Base-by-base conservation (phyloP, 1,284 basidiomycete genomes). In the Boletellus deceptivus region DNA sequence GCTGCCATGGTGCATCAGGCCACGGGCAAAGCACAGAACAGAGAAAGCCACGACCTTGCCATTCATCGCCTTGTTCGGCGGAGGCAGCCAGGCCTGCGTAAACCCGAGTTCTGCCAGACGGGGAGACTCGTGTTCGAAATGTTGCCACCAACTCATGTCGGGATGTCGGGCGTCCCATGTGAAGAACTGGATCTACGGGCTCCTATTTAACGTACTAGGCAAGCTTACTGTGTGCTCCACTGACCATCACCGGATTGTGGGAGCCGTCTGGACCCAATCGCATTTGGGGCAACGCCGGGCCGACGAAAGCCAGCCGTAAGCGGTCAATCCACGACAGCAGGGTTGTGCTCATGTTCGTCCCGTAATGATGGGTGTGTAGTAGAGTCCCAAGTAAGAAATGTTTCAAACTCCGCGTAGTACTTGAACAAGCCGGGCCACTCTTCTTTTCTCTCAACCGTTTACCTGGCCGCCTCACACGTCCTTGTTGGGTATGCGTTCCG, bases 31-130 rank as follows among this genome's bases (percentile, higher is more conserved):
- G 43, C 18, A 18, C 16, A 40, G 10, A 43, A 36, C n/a, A 43
- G 16, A 29, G n/a, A 41, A 44, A 45, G 25, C 37, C n/a, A 5
- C 60, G 54, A 86, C 87, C 64, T 75, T 76, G 48, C 61, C 64
- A 17, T 69, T 67, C 64, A 80, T 83, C 17, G 84, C 88, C 64
- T 90, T 91, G 62, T 86, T 84, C 13, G 86, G 84, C 6, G 88
- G 89, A 35, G 83, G 91, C 54, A 79, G 76, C 94, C 88, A 91
- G 6, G 83, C 75, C 63, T 89, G 87, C 0, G 93, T 95, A 61
- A 96, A 82, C 22, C 94, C 95, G 61, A 93, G 79, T 31, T 80
- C 75, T 8, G 81, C 81, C 20, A 98, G 78, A 33, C 70, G 72
- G 24, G 89, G 83, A 16, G 88, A 73, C 62, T 94, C 85, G 9